Conservation (phyloP, 225 moss, liverwort and hornwort genomes). For the Polytrichum formosum region DNA sequence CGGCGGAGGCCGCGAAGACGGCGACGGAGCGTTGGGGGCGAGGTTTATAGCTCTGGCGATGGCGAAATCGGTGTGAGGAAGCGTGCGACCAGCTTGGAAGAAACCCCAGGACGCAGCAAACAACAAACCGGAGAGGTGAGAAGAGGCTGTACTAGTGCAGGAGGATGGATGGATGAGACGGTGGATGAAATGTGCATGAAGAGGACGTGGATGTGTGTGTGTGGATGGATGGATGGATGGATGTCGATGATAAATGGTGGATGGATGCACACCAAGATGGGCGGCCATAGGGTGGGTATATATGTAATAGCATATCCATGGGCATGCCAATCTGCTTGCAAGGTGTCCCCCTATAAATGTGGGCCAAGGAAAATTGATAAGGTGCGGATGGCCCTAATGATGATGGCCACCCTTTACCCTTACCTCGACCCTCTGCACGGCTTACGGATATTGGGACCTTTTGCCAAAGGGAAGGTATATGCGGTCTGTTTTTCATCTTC, state of each 20-base stretch:
- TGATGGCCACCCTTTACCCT: too few relatives aligned
- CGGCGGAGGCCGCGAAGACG: not conserved
- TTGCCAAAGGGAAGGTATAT: too few relatives aligned
- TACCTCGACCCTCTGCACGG: too few relatives aligned
- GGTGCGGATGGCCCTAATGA: not conserved
- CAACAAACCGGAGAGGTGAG: not conserved
- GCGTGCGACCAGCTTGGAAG: not conserved
- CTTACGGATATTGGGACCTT: too few relatives aligned
- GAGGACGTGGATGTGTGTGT: not conserved
- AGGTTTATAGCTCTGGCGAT: not conserved
- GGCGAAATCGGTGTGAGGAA: conserved; percentile 2
- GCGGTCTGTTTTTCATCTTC: too few relatives aligned
- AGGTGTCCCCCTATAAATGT: conserved; percentile 10
- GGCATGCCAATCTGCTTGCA: conserved; percentile 21
- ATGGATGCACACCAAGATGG: too few relatives aligned
- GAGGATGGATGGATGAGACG: conserved; percentile 18
- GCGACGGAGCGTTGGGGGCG: not conserved
- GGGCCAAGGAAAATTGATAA: conserved; percentile 10
- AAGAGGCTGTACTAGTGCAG: conserved; percentile 39
- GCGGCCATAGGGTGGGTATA: conserved; percentile 17
- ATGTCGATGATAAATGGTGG: too few relatives aligned
- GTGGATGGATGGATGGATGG: too few relatives aligned
- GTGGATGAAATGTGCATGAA: conserved; percentile 7
- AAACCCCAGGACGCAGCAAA: not conserved
- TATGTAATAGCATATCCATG: conserved; percentile 39